These are phyloP conservation scores for Aspergillus leporis DNA, from an alignment of 495 filamentous ascomycete genomes.

Conservation along the genomic window DNA sequence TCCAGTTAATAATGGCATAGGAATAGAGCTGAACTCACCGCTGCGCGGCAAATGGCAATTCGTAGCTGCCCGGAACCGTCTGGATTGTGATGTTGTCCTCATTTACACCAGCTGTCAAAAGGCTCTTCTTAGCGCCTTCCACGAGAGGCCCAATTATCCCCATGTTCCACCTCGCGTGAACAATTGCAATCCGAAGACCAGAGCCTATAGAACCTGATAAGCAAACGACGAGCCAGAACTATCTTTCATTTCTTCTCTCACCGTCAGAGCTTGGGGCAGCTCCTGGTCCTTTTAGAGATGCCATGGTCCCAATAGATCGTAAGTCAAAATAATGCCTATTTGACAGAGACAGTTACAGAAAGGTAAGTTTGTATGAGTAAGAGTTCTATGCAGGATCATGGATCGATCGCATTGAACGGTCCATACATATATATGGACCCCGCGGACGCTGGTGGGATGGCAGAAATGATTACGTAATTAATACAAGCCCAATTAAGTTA, in stretches of 20 bases:
- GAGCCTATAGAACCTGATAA: slow-evolving; percentile 55
- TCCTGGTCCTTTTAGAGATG: slow-evolving; percentile 61
- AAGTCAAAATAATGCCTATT: neutral
- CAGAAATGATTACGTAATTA: no score
- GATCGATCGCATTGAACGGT: no score
- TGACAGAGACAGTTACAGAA: neutral
- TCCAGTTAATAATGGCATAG: neutral
- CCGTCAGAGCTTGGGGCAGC: slow-evolving; percentile 51
- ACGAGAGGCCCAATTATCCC: slow-evolving; percentile 76
- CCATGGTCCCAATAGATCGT: slow-evolving; percentile 25
- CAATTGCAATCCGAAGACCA: slow-evolving; percentile 83
- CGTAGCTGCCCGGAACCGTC: slow-evolving; percentile 91
- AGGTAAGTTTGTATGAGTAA: no score
- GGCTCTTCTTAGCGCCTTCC: slow-evolving; percentile 63
- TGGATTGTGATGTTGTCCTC: slow-evolving; percentile 85
- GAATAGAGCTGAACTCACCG: slow-evolving; percentile 50
- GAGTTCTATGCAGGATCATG: no score
- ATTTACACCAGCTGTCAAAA: slow-evolving; percentile 72
- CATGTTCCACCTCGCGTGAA: slow-evolving; percentile 95
- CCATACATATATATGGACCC: no score
- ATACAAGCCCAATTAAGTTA: no score
- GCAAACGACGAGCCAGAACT: neutral
- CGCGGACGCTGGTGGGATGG: no score
- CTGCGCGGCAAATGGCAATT: slow-evolving; percentile 85
- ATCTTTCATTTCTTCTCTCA: slow-evolving; percentile 23